phyloP scores from a whole-genome alignment of 2,329 filamentous ascomycete species.

The Thielaviopsis populi region DNA sequence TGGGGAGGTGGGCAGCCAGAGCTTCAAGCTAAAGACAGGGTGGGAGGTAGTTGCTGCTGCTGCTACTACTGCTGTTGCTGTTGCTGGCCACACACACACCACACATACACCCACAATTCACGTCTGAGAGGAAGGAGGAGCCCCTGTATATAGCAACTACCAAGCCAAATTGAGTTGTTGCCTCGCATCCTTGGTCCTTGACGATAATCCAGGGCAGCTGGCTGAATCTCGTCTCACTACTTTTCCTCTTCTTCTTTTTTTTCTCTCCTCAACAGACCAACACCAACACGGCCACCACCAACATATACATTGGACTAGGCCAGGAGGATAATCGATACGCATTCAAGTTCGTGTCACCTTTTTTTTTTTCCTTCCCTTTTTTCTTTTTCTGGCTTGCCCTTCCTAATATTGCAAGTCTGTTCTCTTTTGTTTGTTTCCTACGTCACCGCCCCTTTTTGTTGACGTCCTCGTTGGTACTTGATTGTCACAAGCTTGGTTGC shows the following conservation, averaged over 20 bases:
- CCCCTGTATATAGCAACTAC: too few relatives aligned
- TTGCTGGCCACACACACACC: too few relatives aligned
- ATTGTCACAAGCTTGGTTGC: constrained; percentile 1
- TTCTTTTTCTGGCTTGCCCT: background rate
- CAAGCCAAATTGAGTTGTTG: background rate
- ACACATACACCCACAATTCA: too few relatives aligned
- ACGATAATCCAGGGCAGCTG: background rate
- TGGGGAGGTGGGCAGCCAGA: background rate
- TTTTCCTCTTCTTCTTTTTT: background rate
- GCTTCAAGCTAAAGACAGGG: background rate
- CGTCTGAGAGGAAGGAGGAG: background rate
- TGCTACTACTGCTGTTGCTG: too few relatives aligned
- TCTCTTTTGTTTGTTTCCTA: background rate
- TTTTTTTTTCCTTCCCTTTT: background rate
- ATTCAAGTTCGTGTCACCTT: background rate
- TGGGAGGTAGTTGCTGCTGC: background rate
- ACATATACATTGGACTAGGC: background rate
- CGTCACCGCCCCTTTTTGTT: constrained; percentile 4
- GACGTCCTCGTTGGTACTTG: background rate
- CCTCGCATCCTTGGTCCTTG: background rate
- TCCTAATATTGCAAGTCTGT: background rate
- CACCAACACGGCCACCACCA: background rate
- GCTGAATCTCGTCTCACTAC: background rate
- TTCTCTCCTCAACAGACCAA: background rate
- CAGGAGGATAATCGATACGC: background rate